These are phyloP conservation scores for Pseudocercospora eumusae DNA, from an alignment of 2,329 filamentous ascomycete genomes.

Conservation along the genomic window DNA sequence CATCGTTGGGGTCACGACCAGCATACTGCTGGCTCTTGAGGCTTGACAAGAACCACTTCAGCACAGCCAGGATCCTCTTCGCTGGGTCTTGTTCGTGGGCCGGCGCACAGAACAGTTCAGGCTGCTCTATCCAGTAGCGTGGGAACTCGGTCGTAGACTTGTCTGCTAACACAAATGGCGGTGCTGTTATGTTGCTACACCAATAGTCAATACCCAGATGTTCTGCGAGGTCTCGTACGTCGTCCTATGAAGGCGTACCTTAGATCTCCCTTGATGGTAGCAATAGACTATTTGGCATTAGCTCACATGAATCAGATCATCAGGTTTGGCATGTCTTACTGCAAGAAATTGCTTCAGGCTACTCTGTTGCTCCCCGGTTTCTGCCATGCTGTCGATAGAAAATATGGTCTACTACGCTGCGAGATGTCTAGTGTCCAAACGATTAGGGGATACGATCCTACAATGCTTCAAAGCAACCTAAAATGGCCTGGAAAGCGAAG, in stretches of 20 bases:
- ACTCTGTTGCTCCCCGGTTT: constrained; percentile 29
- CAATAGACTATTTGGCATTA: constrained; percentile 33
- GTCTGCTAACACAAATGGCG: constrained; percentile 49
- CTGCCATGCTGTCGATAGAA: constrained; percentile 22
- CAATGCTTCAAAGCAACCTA: not conserved
- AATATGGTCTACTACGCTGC: not conserved
- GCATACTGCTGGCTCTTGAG: constrained; percentile 53
- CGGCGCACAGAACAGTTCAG: constrained; percentile 50
- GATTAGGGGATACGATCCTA: not conserved
- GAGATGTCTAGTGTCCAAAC: not conserved
- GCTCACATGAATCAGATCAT: not conserved
- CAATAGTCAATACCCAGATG: not conserved
- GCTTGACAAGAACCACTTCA: constrained; percentile 53
- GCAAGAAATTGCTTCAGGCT: constrained; percentile 37
- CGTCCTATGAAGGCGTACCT: not conserved
- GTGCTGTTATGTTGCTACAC: constrained; percentile 48
- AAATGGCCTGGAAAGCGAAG: constrained; percentile 11
- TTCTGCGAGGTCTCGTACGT: not conserved
- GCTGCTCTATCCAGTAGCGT: constrained; percentile 51
- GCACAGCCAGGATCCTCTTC: constrained; percentile 47
- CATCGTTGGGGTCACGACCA: constrained; percentile 45
- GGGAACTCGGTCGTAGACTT: constrained; percentile 51
- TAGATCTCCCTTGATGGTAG: constrained; percentile 50
- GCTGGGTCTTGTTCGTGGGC: constrained; percentile 45
- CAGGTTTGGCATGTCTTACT: constrained; percentile 21